Evolutionary conservation across 2,329 filamentous ascomycete species (phyloP), one percentile per base, ranked within the genome.

Genomic region (Alternaria sp.): DNA sequence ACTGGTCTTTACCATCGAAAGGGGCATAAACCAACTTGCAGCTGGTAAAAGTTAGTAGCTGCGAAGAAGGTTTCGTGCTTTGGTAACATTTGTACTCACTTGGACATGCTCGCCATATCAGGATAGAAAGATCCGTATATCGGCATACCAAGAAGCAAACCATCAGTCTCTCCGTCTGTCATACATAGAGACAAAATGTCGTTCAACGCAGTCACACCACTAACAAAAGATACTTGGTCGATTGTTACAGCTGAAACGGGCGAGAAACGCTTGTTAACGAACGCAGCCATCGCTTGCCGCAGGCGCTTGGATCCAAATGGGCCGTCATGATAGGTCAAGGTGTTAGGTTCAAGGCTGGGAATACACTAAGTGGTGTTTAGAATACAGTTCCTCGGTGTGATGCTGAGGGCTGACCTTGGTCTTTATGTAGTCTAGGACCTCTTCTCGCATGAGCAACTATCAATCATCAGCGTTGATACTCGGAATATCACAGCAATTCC

Each of bases 301-400:
- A 60, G 34, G 22, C 53, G 57, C 20, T 44, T 28, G 20, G 53
- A 60, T 8, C 57, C 57, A 18, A 57, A 60, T 3, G 57, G 53
- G 10, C 57, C 53, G 11, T 60, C 53, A 57, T 60, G 53, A 20
- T 60, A 60, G 3, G 57, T 60, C 46, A 60, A 51, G 12, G 57
- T 40, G 16, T 22, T 32, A 8, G 40, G 32, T 20, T 57, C 53
- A 32, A 60, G 40, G 4, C 25, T 28, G 2, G 32, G 25, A 11
- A 57, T 27, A 25, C 57, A 60, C 57, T 60, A 20, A 11, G n/a
- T 25, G 3, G 3, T 36, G 12, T 43, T 28, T 41, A 46, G 36
- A 55, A 8, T 27, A 27, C 32, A 50, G 14, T 38, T 16, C 34
- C 9, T 9, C 34, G 7, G 8, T n/a, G 8, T 18, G 30, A 27